Evolutionary conservation across 2,329 filamentous ascomycete species (phyloP).

Genomic region (Trichophyton schoenleinii): DNA sequence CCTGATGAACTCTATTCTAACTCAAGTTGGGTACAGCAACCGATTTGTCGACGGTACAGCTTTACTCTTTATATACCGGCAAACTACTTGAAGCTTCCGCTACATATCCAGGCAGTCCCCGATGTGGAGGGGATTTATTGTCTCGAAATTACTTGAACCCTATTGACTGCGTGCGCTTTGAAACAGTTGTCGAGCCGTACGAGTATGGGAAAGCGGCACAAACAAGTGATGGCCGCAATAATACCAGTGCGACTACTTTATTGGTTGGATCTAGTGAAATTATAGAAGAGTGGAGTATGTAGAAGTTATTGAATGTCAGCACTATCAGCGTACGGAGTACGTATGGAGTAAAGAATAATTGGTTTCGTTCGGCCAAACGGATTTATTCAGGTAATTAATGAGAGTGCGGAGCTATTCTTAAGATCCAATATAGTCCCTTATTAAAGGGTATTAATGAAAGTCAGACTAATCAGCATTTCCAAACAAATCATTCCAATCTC

Average conservation of each 20-base stretch:
- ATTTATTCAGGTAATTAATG: not conserved
- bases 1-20: conserved; percentile 2
- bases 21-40: conserved; percentile 17
- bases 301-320: not conserved
- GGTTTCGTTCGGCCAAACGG: no score
- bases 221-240: conserved; percentile 14
- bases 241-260: conserved; percentile 18
- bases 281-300: conserved; percentile 25
- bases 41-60: conserved; percentile 23
- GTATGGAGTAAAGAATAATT: no score
- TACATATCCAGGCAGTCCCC: not conserved
- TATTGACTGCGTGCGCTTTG: conserved; percentile 25
- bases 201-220: not conserved
- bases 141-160: conserved; percentile 14
- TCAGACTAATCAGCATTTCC: no score
- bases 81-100: conserved; percentile 16
- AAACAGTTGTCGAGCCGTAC: conserved; percentile 13
- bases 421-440: no score
- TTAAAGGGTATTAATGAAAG: no score
- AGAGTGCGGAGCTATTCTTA: not conserved
- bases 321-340: no score
- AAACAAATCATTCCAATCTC: no score
- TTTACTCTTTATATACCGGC: conserved; percentile 29
- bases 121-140: not conserved
- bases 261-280: conserved; percentile 22